Evolutionary conservation across 192 early-diverging fungal genomes (phyloP), one percentile per base, ranked within the genome.

Genomic region (Funneliformis mosseae): DNA sequence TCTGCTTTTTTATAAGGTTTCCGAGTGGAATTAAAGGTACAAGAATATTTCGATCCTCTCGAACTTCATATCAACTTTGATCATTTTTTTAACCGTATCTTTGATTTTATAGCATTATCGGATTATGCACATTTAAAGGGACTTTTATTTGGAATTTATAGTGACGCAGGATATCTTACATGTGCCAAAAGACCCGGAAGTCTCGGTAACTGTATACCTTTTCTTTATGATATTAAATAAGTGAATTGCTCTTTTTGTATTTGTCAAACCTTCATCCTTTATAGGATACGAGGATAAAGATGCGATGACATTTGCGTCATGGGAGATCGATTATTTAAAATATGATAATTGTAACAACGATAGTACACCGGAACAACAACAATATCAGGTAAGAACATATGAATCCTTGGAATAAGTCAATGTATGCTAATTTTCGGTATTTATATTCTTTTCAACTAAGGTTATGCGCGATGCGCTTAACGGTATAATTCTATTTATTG

Each of bases 271-370:
- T 23, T 27, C 12, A 28, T 14, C 27, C 21, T 87, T 84, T 0
- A 78, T 87, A 41, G 77, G 84, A 33, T 82, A 85, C 67, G 90
- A 89, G 70, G 62, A 81, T 0, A 46, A 77, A 38, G 91, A 92
- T 79, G 87, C 89, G 11, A 66, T 69, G 23, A 82, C 76, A 39
- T 91, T 85, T 82, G 87, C 89, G 11, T 41, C 50, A 7, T 91
- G 90, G 91, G 88, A 81, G 27, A 82, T 92, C 27, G 91, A 92
- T 80, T 91, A 86, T 82, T 78, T 91, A 11, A 92, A 92, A 74
- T 85, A 90, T 63, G 91, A 92, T 64, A 91, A 90, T 59, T 92
- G 91, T 77, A 82, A 84, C 61, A 79, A 85, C 55, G 68, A 89
- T 78, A 80, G 87, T 74, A 33, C 70, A 70, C 66, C 76, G 73